Evolutionary conservation across 2,329 filamentous ascomycete species (phyloP).

Genomic region (Monosporascus sp.): DNA sequence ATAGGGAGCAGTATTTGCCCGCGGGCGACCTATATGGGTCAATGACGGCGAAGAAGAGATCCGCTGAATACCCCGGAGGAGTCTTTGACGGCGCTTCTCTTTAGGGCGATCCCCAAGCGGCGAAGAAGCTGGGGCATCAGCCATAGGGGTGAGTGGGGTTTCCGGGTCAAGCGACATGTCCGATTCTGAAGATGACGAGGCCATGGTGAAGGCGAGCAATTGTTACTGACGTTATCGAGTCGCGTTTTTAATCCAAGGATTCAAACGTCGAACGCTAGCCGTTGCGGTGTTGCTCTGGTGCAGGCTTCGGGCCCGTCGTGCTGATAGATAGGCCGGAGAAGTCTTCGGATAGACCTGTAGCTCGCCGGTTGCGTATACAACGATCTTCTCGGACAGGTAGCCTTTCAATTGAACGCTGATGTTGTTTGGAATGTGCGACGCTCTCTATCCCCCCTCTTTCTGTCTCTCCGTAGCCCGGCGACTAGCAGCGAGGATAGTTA

Average conservation of each 20-base stretch:
- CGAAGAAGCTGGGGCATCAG: neutral
- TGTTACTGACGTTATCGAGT: neutral
- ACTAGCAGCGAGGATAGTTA: neutral
- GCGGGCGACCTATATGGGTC: slow-evolving; percentile 54
- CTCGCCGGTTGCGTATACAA: too few relatives aligned
- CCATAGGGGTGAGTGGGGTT: neutral
- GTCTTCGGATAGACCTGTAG: too few relatives aligned
- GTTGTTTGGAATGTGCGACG: neutral
- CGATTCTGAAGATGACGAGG: neutral
- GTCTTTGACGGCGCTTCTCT: slow-evolving; percentile 61
- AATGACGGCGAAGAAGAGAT: slow-evolving; percentile 78
- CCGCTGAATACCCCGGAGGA: slow-evolving; percentile 70
- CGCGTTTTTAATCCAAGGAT: neutral
- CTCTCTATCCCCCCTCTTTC: neutral
- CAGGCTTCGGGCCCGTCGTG: too few relatives aligned
- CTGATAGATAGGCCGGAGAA: too few relatives aligned
- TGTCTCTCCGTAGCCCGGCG: neutral
- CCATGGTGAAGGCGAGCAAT: neutral
- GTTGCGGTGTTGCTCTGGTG: too few relatives aligned
- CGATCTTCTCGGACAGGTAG: too few relatives aligned
- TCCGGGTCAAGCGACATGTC: neutral
- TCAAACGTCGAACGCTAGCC: neutral
- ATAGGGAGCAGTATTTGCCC: slow-evolving; percentile 66
- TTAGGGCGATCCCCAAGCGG: slow-evolving; percentile 40
- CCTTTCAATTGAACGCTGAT: neutral